These are phyloP conservation scores for Gonapodya prolifera DNA, from an alignment of 192 early-diverging fungal genomes.

Conservation along the genomic window DNA sequence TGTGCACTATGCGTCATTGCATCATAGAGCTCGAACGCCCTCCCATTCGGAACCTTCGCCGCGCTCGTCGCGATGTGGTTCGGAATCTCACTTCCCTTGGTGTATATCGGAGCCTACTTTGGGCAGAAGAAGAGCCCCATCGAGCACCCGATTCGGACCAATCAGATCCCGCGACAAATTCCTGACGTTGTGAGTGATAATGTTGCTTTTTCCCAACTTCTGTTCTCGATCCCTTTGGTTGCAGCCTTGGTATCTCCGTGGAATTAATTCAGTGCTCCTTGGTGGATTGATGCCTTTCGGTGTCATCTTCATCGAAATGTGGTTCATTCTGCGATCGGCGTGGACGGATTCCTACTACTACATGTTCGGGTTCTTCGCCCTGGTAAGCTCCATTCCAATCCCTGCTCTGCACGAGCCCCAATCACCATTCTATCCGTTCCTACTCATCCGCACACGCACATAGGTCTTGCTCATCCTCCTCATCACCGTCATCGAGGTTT, in stretches of 20 bases:
- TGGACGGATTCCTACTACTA: slow-evolving; percentile 58
- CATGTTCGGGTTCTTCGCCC: slow-evolving; percentile 43
- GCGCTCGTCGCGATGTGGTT: slow-evolving; percentile 69
- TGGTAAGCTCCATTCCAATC: slow-evolving; percentile 42
- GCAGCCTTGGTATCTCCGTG: slow-evolving; percentile 61
- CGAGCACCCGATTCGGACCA: slow-evolving; percentile 80
- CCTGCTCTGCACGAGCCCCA: no score
- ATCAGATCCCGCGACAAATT: slow-evolving; percentile 82
- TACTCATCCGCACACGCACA: no score
- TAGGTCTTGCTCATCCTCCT: no score
- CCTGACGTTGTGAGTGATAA: slow-evolving; percentile 55
- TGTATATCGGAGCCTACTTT: slow-evolving; percentile 70
- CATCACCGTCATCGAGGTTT: slow-evolving; percentile 45
- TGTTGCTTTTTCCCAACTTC: slow-evolving; percentile 53
- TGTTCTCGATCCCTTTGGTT: slow-evolving; percentile 41
- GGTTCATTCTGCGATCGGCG: slow-evolving; percentile 54
- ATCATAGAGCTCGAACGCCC: slow-evolving; percentile 87
- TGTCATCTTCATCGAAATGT: slow-evolving; percentile 59
- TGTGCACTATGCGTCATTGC: no score
- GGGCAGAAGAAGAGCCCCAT: slow-evolving; percentile 60
- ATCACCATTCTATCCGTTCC: no score
- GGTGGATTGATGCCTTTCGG: slow-evolving; percentile 42
- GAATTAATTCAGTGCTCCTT: slow-evolving; percentile 5
- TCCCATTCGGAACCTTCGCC: slow-evolving; percentile 78
- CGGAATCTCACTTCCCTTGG: slow-evolving; percentile 60